Percentiles rank a stretch among this genome's conserved stretches.
These are phyloP conservation scores for Xylaria arbuscula DNA, from an alignment of 2,329 filamentous ascomycete species.

Conservation along the genomic window DNA sequence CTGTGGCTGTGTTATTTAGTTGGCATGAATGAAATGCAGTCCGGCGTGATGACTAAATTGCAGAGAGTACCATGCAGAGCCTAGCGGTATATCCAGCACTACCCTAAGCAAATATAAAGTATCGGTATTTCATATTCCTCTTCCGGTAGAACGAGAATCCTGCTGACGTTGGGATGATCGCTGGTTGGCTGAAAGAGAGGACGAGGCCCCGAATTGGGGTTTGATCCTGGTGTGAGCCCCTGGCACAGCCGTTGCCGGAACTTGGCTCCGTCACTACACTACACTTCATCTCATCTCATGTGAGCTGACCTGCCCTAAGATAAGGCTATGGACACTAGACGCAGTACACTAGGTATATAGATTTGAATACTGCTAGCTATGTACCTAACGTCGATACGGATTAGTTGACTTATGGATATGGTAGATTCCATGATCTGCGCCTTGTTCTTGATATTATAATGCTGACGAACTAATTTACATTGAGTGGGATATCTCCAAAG, in stretches of 20 bases:
- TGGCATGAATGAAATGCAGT: no score
- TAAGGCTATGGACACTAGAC: neutral
- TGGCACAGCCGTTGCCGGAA: constrained; percentile 6
- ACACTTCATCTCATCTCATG: no score
- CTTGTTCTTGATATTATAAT: neutral
- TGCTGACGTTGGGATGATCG: constrained; percentile 16
- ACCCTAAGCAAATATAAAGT: neutral
- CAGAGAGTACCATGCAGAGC: neutral
- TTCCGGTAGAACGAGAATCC: constrained; percentile 14
- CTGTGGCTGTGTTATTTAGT: no score
- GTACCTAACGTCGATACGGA: neutral
- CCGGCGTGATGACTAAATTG: neutral
- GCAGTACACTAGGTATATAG: neutral
- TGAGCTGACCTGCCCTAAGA: neutral
- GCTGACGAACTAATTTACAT: neutral
- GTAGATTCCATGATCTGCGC: neutral
- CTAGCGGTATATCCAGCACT: neutral
- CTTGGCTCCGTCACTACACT: neutral
- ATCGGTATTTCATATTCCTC: constrained; percentile 27
- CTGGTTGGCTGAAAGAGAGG: constrained; percentile 20
- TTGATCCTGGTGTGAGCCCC: neutral
- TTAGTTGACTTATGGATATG: neutral
- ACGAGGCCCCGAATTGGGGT: constrained; percentile 1
- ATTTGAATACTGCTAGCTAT: neutral
- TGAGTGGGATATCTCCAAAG: neutral